Evolutionary conservation across 1,284 basidiomycete species (phyloP).

Genomic region (Ceratobasidium sp.): DNA sequence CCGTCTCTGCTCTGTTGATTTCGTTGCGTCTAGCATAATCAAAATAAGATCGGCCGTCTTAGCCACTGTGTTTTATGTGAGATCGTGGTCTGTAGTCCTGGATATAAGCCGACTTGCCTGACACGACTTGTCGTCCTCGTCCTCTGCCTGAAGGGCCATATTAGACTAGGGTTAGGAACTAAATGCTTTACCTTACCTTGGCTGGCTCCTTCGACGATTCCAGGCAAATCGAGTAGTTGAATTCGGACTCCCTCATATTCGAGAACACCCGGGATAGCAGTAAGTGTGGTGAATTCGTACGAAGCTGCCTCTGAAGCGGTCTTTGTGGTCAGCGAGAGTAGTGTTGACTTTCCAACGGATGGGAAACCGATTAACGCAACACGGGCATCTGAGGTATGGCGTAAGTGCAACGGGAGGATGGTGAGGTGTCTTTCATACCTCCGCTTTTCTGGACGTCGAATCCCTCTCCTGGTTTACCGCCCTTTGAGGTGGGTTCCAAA

Average conservation of each 20-base stretch:
- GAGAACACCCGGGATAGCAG: slow-evolving; percentile 86
- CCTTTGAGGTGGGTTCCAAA: slow-evolving; percentile 86
- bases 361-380: slow-evolving; percentile 96
- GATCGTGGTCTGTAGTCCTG: slow-evolving; percentile 8
- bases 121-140: slow-evolving; percentile 94
- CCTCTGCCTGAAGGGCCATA: slow-evolving; percentile 74
- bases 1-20: slow-evolving; percentile 91
- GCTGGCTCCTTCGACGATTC: slow-evolving; percentile 97
- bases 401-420: background rate
- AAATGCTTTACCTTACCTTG: slow-evolving; percentile 65
- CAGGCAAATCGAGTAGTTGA: slow-evolving; percentile 92
- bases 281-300: slow-evolving; percentile 96
- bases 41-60: slow-evolving; percentile 97
- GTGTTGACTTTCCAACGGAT: slow-evolving; percentile 93
- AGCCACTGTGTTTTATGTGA: slow-evolving; percentile 66
- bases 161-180: background rate
- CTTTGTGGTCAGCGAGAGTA: slow-evolving; percentile 92
- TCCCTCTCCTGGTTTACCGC: slow-evolving; percentile 84
- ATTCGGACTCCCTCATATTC: slow-evolving; percentile 94
- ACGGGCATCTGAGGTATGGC: slow-evolving; percentile 74
- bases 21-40: slow-evolving; percentile 96
- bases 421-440: slow-evolving; percentile 53
- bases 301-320: slow-evolving; percentile 91
- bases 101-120: slow-evolving; percentile 65
- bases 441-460: slow-evolving; percentile 96